phyloP scores from a whole-genome alignment of 371 early-diverging fungal genomes.

The Rhizopus delemar region DNA sequence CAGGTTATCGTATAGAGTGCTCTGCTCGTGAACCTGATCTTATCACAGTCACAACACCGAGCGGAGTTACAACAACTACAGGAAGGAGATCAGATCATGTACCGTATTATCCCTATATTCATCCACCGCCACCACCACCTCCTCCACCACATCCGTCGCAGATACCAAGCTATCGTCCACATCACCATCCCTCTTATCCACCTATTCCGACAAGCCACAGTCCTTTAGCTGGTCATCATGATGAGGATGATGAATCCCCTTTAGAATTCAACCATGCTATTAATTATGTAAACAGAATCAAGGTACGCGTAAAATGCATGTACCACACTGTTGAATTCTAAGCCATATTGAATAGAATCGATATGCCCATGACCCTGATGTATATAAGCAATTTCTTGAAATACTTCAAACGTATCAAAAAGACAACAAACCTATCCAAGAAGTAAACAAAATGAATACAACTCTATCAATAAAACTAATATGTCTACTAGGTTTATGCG shows the following conservation, averaged over 20 bases:
- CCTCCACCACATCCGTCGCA: not conserved
- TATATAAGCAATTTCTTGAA: slow-evolving; percentile 93
- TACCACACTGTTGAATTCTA: not conserved
- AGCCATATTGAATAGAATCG: slow-evolving; percentile 60
- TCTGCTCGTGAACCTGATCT: slow-evolving; percentile 70
- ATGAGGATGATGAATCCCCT: slow-evolving; percentile 38
- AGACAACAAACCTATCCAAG: slow-evolving; percentile 88
- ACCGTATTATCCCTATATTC: not conserved
- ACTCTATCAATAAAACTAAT: not conserved
- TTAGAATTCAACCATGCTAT: slow-evolving; percentile 97
- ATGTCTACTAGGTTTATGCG: slow-evolving; percentile 57
- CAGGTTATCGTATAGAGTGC: slow-evolving; percentile 93
- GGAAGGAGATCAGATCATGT: slow-evolving; percentile 9
- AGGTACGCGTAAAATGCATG: slow-evolving; percentile 31
- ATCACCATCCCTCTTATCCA: not conserved
- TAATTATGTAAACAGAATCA: slow-evolving; percentile 97
- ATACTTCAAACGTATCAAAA: slow-evolving; percentile 93
- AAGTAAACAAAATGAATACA: slow-evolving; percentile 44
- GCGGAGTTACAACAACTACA: slow-evolving; percentile 41
- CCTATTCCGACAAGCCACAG: slow-evolving; percentile 1
- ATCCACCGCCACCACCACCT: slow-evolving; percentile 2
- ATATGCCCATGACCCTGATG: slow-evolving; percentile 85
- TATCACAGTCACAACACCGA: slow-evolving; percentile 89
- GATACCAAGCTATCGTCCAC: not conserved
- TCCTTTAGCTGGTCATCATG: not conserved